phyloP scores from a whole-genome alignment of 2,329 filamentous ascomycete species.

The Neocucurbitaria cava region DNA sequence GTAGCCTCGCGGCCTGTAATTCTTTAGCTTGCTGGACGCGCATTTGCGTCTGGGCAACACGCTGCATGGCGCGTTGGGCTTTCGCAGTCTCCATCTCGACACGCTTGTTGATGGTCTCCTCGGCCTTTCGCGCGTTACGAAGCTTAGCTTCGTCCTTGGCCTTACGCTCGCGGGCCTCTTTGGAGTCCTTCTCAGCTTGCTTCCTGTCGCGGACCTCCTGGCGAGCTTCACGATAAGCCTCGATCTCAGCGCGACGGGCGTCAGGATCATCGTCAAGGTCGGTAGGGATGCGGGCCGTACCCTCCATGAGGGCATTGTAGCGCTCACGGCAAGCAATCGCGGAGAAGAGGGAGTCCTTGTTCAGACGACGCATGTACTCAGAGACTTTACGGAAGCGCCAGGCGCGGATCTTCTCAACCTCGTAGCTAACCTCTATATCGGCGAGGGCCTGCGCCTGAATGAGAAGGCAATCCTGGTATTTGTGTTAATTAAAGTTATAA shows the following conservation, averaged over 20 bases:
- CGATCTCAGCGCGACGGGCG: slow-evolving; percentile 43
- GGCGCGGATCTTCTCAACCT: slow-evolving; percentile 50
- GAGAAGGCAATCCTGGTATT: slow-evolving; percentile 54
- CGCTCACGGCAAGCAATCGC: slow-evolving; percentile 56
- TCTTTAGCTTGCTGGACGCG: slow-evolving; percentile 20
- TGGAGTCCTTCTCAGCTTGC: slow-evolving; percentile 20
- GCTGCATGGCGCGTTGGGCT: slow-evolving; percentile 28
- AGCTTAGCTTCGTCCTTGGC: slow-evolving; percentile 25
- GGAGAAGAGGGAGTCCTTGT: slow-evolving; percentile 53
- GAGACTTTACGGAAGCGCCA: slow-evolving; percentile 55
- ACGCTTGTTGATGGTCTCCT: slow-evolving; percentile 26
- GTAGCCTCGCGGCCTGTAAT: slow-evolving; percentile 18
- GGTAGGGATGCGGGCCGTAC: slow-evolving; percentile 54
- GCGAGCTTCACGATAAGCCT: slow-evolving; percentile 24
- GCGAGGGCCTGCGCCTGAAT: slow-evolving; percentile 49
- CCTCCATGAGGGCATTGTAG: slow-evolving; percentile 49
- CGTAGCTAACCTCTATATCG: slow-evolving; percentile 52
- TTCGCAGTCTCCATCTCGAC: slow-evolving; percentile 22
- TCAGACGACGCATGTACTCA: slow-evolving; percentile 51
- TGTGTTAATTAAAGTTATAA: slow-evolving; percentile 3
- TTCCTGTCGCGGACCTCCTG: slow-evolving; percentile 30
- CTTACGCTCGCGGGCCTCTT: slow-evolving; percentile 17
- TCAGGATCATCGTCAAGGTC: slow-evolving; percentile 52
- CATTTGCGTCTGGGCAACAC: slow-evolving; percentile 28
- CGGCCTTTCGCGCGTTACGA: slow-evolving; percentile 31